phyloP scores from a whole-genome alignment of 2,329 filamentous ascomycete genomes.

The Zalaria obscura region DNA sequence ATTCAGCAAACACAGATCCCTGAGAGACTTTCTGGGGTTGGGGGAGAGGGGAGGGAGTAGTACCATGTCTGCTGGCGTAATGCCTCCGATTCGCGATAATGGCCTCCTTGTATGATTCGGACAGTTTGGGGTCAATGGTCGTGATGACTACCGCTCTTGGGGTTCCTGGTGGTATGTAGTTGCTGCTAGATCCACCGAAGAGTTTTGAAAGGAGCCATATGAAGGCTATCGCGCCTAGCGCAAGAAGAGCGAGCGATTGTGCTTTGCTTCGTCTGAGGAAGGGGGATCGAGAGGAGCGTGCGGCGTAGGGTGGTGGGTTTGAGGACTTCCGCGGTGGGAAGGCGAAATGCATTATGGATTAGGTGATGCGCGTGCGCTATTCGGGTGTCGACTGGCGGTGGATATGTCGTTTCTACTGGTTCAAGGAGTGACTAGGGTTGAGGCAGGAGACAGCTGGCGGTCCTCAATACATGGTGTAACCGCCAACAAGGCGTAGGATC shows the following conservation, averaged over 20 bases:
- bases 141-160: conserved; percentile 66
- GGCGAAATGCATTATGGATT: conserved; percentile 63
- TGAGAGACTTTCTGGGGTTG: too few species aligned
- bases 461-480: too few species aligned
- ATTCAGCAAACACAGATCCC: too few species aligned
- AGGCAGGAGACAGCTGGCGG: too few species aligned
- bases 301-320: conserved; percentile 57
- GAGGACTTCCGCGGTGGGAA: conserved; percentile 74
- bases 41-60: conserved; percentile 11
- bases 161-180: conserved; percentile 24
- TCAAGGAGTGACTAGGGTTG: too few species aligned
- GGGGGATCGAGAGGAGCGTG: conserved; percentile 40
- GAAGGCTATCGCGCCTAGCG: conserved; percentile 40
- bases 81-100: conserved; percentile 70
- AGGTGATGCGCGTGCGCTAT: neutral
- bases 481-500: too few species aligned
- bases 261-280: conserved; percentile 20
- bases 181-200: conserved; percentile 8
- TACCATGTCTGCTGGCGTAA: conserved; percentile 81
- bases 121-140: conserved; percentile 56
- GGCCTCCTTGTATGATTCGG: conserved; percentile 52
- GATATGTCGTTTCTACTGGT: too few species aligned
- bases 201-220: conserved; percentile 45
- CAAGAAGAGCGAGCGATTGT: conserved; percentile 39
- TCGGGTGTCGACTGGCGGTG: too few species aligned